Conservation (phyloP, 2,329 filamentous ascomycete genomes). For the Trichoderma harzianum region DNA sequence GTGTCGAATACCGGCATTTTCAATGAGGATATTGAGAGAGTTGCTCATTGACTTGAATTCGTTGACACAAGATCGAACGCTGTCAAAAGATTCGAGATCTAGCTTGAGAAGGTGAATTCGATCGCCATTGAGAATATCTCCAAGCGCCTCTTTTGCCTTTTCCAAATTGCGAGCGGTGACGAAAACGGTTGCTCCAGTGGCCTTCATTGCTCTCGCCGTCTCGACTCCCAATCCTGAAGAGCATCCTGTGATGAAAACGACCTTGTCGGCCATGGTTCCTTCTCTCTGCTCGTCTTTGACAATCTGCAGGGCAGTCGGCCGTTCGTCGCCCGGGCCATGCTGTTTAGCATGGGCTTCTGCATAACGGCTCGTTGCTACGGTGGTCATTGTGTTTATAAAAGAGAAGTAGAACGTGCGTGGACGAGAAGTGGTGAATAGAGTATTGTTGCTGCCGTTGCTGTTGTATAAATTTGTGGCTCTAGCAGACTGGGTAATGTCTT, state of each 20-base stretch:
- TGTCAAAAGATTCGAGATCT: constrained; percentile 27
- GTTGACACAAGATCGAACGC: constrained; percentile 24
- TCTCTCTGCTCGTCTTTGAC: constrained; percentile 35
- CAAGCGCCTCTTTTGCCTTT: constrained; percentile 24
- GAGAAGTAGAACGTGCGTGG: neutral
- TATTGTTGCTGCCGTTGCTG: neutral
- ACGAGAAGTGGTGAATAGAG: no score
- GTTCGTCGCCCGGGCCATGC: constrained; percentile 36
- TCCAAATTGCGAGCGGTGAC: constrained; percentile 26
- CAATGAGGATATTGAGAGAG: constrained; percentile 37
- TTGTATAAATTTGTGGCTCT: neutral
- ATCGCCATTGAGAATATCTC: constrained; percentile 19
- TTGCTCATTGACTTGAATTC: constrained; percentile 22
- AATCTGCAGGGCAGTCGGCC: constrained; percentile 41
- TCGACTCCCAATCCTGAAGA: constrained; percentile 44
- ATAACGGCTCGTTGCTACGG: constrained; percentile 13
- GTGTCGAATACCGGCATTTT: constrained; percentile 45
- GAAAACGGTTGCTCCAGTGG: constrained; percentile 32
- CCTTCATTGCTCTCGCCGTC: constrained; percentile 41
- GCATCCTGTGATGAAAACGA: constrained; percentile 43
- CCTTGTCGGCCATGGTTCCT: constrained; percentile 35
- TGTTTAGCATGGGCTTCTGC: constrained; percentile 34
- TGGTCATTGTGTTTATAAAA: neutral
- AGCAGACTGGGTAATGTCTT: neutral
- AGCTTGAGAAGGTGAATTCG: constrained; percentile 25